A percentile compares a stretch with the other conserved stretches of the same genome.
These are phyloP conservation scores for Sporisorium exsertum DNA, from an alignment of 1,284 basidiomycete genomes.

Conservation along the genomic window DNA sequence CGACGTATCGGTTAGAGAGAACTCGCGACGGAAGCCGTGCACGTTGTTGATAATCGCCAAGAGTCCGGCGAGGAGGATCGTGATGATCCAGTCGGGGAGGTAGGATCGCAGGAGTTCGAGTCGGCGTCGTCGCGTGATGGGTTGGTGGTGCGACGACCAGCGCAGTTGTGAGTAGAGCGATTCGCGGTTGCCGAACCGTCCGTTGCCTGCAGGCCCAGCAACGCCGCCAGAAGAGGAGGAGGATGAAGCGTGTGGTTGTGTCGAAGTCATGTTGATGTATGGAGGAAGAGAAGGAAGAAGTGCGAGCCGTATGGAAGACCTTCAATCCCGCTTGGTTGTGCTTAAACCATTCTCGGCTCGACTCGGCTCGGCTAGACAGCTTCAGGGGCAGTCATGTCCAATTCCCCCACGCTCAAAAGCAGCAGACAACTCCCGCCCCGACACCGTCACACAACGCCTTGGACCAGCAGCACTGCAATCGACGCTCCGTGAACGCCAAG, in stretches of 20 bases:
- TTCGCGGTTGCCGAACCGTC: conserved; percentile 13
- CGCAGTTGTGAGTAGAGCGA: conserved; percentile 44
- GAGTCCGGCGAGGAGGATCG: conserved; percentile 71
- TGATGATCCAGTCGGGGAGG: conserved; percentile 64
- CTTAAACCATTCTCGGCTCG: background rate
- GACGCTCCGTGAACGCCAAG: background rate
- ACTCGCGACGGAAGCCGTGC: conserved; percentile 80
- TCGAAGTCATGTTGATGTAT: background rate
- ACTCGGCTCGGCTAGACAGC: no score
- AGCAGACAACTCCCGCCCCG: background rate
- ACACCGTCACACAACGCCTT: no score
- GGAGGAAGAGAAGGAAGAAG: background rate
- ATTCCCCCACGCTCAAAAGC: no score
- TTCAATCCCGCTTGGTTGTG: background rate
- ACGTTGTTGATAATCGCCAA: conserved; percentile 78
- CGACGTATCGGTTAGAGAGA: conserved; percentile 73
- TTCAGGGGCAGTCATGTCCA: no score
- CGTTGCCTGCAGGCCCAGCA: background rate
- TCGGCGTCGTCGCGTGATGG: conserved; percentile 25
- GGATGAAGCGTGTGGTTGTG: background rate
- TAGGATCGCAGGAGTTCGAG: conserved; percentile 41
- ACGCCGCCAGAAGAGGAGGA: conserved; percentile 1
- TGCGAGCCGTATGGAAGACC: background rate
- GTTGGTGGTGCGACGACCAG: conserved; percentile 26
- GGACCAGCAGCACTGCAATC: no score